Conservation (phyloP, 2,329 filamentous ascomycete species). For the Stylonectria norvegica region DNA sequence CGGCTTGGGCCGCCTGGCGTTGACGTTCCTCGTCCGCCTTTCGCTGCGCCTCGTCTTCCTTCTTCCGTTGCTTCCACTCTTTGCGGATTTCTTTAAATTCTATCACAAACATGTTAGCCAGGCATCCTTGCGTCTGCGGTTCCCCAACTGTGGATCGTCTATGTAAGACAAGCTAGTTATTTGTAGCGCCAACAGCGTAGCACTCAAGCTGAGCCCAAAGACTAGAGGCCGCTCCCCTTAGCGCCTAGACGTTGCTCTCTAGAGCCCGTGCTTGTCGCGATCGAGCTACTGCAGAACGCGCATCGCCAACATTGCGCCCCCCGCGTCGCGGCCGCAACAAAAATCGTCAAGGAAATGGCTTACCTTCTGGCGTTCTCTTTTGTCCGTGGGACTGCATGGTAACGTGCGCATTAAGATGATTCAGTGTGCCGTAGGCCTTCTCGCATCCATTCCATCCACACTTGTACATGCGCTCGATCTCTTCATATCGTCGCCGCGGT, state of each 20-base stretch:
- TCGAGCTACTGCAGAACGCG: too few relatives aligned
- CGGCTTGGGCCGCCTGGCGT: conserved; percentile 50
- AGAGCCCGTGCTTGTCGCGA: too few relatives aligned
- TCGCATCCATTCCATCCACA: conserved; percentile 98
- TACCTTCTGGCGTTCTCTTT: conserved; percentile 97
- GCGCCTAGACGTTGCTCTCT: too few relatives aligned
- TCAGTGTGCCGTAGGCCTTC: conserved; percentile 96
- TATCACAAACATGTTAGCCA: conserved; percentile 41
- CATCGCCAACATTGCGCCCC: too few relatives aligned
- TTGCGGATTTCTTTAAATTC: conserved; percentile 99
- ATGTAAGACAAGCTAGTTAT: background rate
- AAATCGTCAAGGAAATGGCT: conserved; percentile 34
- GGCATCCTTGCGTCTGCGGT: background rate
- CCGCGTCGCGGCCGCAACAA: too few relatives aligned
- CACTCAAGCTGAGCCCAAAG: too few relatives aligned
- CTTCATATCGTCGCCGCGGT: conserved; percentile 88
- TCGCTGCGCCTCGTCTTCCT: conserved; percentile 89
- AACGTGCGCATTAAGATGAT: conserved; percentile 96
- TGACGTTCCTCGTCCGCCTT: conserved; percentile 89
- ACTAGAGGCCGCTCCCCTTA: too few relatives aligned
- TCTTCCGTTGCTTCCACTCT: conserved; percentile 98
- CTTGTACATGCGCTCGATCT: conserved; percentile 99
- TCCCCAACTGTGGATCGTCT: background rate
- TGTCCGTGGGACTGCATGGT: conserved; percentile 97
- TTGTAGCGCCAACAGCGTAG: background rate